These are phyloP conservation scores for Acacia acuminata DNA, from an alignment of 306 rosid genomes.

Conservation along the genomic window DNA sequence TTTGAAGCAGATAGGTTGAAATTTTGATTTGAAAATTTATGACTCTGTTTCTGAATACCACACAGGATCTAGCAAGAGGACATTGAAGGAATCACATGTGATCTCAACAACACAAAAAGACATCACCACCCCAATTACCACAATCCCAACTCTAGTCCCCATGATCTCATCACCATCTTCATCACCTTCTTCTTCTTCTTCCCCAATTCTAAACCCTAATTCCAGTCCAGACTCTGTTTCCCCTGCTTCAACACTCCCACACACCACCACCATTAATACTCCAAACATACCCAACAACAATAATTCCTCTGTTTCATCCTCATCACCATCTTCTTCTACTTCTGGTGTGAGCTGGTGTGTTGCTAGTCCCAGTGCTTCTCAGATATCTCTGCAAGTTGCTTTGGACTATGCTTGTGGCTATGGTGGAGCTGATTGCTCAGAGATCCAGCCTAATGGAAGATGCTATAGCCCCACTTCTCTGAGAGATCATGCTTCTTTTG, in stretches of 20 bases:
- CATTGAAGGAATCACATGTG: slow-evolving; percentile 30
- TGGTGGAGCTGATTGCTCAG: slow-evolving; percentile 69
- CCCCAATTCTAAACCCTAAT: slow-evolving; percentile 55
- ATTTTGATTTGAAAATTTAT: neutral
- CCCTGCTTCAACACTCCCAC: slow-evolving; percentile 53
- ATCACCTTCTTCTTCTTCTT: neutral
- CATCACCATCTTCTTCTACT: neutral
- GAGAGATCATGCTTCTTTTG: slow-evolving; percentile 70
- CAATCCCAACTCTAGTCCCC: slow-evolving; percentile 60
- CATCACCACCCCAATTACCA: slow-evolving; percentile 78
- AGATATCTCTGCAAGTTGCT: slow-evolving; percentile 61
- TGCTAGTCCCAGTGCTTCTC: slow-evolving; percentile 66
- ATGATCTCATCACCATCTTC: slow-evolving; percentile 25
- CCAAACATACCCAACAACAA: neutral
- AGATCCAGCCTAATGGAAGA: slow-evolving; percentile 63
- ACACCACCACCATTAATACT: neutral
- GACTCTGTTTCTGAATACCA: neutral
- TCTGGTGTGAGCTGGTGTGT: slow-evolving; percentile 73
- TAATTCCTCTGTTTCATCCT: neutral
- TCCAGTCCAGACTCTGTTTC: slow-evolving; percentile 62
- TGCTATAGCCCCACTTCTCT: slow-evolving; percentile 60
- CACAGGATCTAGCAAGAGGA: slow-evolving; percentile 45
- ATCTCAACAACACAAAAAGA: slow-evolving; percentile 50
- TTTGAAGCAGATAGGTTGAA: neutral
- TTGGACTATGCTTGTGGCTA: slow-evolving; percentile 83